Evolutionary conservation across 2,329 filamentous ascomycete genomes (phyloP), one percentile per base, ranked within the genome.

Genomic region (Colletotrichum melonis): DNA sequence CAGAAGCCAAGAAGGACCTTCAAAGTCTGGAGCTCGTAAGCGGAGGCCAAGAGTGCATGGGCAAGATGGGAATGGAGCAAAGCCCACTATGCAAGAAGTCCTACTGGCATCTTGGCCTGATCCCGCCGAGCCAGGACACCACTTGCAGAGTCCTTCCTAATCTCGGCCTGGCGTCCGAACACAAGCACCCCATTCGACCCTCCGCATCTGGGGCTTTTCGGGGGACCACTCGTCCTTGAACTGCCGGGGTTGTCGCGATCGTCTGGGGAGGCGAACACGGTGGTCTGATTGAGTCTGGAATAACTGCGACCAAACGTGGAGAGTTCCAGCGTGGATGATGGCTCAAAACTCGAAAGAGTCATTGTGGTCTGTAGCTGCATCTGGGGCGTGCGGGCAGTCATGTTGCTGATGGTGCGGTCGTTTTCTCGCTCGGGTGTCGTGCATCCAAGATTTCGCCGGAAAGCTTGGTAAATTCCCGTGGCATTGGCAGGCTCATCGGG

Each of bases 61-160:
- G 70, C 64, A 65, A 60, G 32, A 65, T 69, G 54, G 35, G 24
- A 69, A 69, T 65, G 67, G 60, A 70, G 70, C 46, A 70, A 59
- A 73, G 46, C 28, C 60, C 67, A 65, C 70, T 56, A 19, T 56
- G 46, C 52, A 70, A 65, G 32, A 73, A 69, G 55, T 26, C 55
- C 60, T 70, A 52, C 49, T 70, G 56, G 67, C 67, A 70, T 70
- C 70, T 70, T 70, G 62, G 70, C 60, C 49, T 60, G 56, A 56
- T 66, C 60, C 56, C 70, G 67, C 67, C 26, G 56, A 62, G 60
- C 56, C 46, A 73, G 67, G 49, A 65, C 65, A 65, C 67, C 19
- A 67, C 67, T 60, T 65, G 70, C 60, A 62, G 70, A 70, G 56
- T 66, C 60, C 67, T 73, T 73, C 70, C 60, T 57, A 57, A 73